Evolutionary conservation across 306 rosid genomes (phyloP).

Genomic region (Bauhinia variegata): DNA sequence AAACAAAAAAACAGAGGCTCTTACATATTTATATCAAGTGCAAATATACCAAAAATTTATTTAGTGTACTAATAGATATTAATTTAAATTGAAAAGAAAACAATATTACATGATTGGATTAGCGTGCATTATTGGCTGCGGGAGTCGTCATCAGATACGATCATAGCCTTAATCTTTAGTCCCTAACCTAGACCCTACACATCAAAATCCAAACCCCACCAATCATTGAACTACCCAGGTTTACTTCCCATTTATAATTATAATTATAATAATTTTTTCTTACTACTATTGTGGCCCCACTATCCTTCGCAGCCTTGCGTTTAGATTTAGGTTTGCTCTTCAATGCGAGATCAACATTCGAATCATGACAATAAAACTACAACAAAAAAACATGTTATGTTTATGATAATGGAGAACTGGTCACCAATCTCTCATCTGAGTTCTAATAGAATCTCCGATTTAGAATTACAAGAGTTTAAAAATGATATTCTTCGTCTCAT

Average conservation of each 20-base stretch:
- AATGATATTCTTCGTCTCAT: constrained; percentile 17
- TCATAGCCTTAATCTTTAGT: constrained; percentile 22
- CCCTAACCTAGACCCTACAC: constrained; percentile 45
- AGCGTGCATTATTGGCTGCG: neutral
- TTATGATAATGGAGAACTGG: neutral
- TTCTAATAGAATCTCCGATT: constrained; percentile 33
- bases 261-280: no score
- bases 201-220: constrained; percentile 38
- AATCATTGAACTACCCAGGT: constrained; percentile 47
- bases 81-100: no score
- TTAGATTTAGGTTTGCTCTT: neutral
- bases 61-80: no score
- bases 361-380: neutral
- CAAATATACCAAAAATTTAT: no score
- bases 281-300: constrained; percentile 30
- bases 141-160: constrained; percentile 28
- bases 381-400: neutral
- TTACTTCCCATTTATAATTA: neutral
- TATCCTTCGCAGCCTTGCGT: neutral
- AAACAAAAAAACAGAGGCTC: no score
- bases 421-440: neutral
- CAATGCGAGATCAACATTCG: no score
- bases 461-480: constrained; percentile 21
- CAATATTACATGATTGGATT: no score
- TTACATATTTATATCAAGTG: no score